Base-by-base conservation (phyloP, 805 yeast genomes). In the Candida ulmi region DNA sequence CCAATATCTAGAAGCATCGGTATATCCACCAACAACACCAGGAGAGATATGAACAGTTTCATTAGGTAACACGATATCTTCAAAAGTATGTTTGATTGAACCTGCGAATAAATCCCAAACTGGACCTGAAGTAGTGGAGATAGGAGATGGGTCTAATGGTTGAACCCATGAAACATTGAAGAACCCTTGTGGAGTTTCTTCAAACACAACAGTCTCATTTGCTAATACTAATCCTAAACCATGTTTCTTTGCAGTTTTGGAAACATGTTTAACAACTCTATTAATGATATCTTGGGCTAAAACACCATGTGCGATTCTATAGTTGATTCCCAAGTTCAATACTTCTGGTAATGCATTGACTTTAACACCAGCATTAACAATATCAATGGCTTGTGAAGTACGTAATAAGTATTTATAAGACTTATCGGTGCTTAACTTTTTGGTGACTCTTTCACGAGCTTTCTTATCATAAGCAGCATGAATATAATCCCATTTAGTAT, bases 271-370 rank as follows among this genome's bases (percentile, higher is more conserved):
- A 7, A 60, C 28, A 29, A 73, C 62, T 37, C 63, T 65, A 17
- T 66, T 65, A 63, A 48, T 4, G 71, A 71, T 15, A 28, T 39
- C 45, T 26, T 63, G 55, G 1, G 71, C 65, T 17, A 69, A 58
- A 13, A 76, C 66, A 44, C 77, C 85, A 27, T 76, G 63, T 16
- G 77, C 72, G 30, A 83, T 65, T 52, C 91, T 68, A 52, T 80
- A 82, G 57, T 84, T 82, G 33, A 81, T 66, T 27, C 69, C 54
- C 28, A 79, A 62, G 23, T 60, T 60, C 4, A 73, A 75, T 26
- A 66, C 59, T 52, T 83, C 88, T 3, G 93, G 91, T 36, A 83
- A 62, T 2, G 90, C 87, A 51, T 84, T 83, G 28, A 78, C 69
- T 58, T 84, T 83, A 41, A 77, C 71, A 27, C 91, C 93, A 17